phyloP scores from a whole-genome alignment of 768 basidiomycete species.

The Cystobasidium tubakii region DNA sequence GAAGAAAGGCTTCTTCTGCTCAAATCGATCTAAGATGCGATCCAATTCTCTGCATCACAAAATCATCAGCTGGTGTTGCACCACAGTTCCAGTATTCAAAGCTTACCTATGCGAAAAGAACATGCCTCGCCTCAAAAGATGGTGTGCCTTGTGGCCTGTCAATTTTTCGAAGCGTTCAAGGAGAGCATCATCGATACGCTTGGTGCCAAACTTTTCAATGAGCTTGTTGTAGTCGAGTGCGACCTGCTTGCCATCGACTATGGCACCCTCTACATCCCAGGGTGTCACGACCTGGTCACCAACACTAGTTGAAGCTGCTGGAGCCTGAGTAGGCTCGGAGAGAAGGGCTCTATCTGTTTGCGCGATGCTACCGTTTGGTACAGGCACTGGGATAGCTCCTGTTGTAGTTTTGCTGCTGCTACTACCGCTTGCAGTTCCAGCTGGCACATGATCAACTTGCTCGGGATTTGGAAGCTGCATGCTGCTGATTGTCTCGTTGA shows the following conservation, averaged over 20 bases:
- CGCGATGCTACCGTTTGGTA: not conserved
- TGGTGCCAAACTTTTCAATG: constrained; percentile 86
- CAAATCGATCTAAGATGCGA: constrained; percentile 86
- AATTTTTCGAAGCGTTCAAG: constrained; percentile 82
- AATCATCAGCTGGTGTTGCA: constrained; percentile 29
- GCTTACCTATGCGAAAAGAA: constrained; percentile 95
- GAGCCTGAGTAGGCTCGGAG: constrained; percentile 8
- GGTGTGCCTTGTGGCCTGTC: constrained; percentile 81
- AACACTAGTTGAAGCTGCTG: not conserved
- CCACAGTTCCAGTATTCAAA: not conserved
- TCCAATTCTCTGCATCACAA: constrained; percentile 68
- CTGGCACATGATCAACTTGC: not conserved
- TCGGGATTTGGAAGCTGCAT: constrained; percentile 9
- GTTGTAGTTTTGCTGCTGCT: not conserved
- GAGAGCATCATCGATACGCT: constrained; percentile 66
- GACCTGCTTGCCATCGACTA: constrained; percentile 77
- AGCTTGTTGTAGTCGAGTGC: constrained; percentile 97
- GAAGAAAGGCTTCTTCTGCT: constrained; percentile 95
- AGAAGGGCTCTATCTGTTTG: constrained; percentile 24
- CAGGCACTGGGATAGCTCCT: constrained; percentile 23
- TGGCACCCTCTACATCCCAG: constrained; percentile 92
- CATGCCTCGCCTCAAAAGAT: constrained; percentile 79
- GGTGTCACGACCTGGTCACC: constrained; percentile 62
- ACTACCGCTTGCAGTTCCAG: not conserved
- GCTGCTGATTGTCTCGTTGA: constrained; percentile 4